Evolutionary conservation across 2,329 filamentous ascomycete species (phyloP).

Genomic region (Xylaria sp.): DNA sequence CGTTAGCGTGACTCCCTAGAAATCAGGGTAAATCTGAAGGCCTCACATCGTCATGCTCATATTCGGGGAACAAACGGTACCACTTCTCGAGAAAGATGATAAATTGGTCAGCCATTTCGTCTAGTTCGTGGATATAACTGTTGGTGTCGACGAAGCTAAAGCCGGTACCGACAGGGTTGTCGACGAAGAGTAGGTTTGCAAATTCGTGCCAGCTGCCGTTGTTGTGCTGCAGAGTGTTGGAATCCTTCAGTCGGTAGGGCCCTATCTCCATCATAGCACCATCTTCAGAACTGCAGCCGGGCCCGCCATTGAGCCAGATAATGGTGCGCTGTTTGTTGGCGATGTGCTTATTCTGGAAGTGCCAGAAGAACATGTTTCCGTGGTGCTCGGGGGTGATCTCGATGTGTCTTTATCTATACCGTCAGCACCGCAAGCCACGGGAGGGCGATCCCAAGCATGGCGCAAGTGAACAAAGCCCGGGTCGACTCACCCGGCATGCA

Average conservation of each 20-base stretch:
- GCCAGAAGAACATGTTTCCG: constrained; percentile 98
- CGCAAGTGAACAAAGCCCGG: not conserved
- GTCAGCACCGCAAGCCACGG: constrained; percentile 20
- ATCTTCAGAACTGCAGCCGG: constrained; percentile 96
- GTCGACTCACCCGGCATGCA: constrained; percentile 91
- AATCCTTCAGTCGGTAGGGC: constrained; percentile 83
- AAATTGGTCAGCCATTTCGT: constrained; percentile 89
- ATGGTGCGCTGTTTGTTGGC: constrained; percentile 89
- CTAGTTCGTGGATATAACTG: constrained; percentile 82
- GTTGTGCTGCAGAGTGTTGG: constrained; percentile 75
- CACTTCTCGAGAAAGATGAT: constrained; percentile 88
- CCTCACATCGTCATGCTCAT: constrained; percentile 86
- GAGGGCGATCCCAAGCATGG: not conserved
- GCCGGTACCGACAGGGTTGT: constrained; percentile 95
- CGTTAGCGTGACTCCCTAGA: not conserved
- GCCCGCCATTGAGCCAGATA: constrained; percentile 96
- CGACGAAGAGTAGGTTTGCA: constrained; percentile 93
- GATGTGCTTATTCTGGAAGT: constrained; percentile 94
- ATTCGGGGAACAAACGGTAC: constrained; percentile 89
- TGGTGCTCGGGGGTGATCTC: constrained; percentile 85
- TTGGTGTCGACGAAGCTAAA: constrained; percentile 95
- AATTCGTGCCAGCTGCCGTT: constrained; percentile 99
- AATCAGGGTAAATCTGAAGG: not conserved
- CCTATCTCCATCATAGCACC: constrained; percentile 96
- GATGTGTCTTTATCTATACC: constrained; percentile 70